These are phyloP conservation scores for Amaranthus hypochondriacus DNA, from an alignment of 148 eudicot genomes.

Conservation along the genomic window DNA sequence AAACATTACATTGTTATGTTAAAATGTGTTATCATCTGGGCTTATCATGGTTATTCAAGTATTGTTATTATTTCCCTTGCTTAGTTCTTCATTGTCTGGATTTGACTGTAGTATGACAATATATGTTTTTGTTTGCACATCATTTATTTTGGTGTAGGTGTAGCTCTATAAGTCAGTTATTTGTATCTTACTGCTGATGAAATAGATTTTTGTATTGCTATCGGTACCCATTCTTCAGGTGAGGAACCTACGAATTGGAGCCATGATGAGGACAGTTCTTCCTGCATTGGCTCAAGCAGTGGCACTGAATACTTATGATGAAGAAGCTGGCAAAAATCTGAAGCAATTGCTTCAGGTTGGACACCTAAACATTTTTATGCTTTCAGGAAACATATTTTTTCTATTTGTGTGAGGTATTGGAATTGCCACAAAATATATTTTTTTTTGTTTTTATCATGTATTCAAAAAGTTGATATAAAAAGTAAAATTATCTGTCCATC, in stretches of 20 bases:
- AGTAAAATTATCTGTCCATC: background rate
- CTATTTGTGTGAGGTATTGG: background rate
- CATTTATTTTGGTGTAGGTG: background rate
- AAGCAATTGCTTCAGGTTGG: constrained; percentile 80
- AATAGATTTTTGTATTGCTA: background rate
- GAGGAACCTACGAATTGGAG: constrained; percentile 93
- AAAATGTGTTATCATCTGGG: background rate
- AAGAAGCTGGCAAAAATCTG: constrained; percentile 32
- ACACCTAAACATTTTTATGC: background rate
- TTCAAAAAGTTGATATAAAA: background rate
- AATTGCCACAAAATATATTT: background rate
- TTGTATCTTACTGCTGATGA: background rate
- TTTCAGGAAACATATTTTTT: background rate
- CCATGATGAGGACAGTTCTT: constrained; percentile 91
- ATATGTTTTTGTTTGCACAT: background rate
- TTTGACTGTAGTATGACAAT: background rate
- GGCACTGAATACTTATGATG: constrained; percentile 47
- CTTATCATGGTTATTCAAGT: background rate
- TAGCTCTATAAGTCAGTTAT: background rate
- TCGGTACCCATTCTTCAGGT: constrained; percentile 40
- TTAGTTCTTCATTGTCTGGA: constrained; percentile 1
- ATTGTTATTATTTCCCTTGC: background rate
- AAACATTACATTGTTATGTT: background rate
- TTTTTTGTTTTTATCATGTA: background rate
- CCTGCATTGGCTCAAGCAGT: constrained; percentile 99